These are phyloP conservation scores for Petunia secreta DNA, from an alignment of 257 asterid genomes.

Conservation along the genomic window DNA sequence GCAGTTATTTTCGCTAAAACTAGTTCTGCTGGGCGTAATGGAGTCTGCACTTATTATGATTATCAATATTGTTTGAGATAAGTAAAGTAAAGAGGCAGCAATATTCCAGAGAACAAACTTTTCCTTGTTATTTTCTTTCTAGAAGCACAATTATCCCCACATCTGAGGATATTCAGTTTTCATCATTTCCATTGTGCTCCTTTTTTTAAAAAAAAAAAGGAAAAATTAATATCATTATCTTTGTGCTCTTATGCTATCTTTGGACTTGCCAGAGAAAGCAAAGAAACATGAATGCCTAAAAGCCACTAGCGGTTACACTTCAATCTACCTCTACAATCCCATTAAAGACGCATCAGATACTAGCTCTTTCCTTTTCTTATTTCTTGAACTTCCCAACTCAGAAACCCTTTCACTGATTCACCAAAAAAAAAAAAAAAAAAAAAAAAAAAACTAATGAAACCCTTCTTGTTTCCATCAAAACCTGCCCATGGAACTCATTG, in stretches of 20 bases:
- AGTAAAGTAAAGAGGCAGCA: neutral
- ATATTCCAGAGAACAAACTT: conserved; percentile 17
- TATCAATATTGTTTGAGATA: neutral
- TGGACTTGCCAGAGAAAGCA: conserved; percentile 22
- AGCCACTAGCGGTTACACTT: conserved; percentile 12
- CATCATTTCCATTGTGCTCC: conserved; percentile 15
- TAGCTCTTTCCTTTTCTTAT: neutral
- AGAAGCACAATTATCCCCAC: neutral
- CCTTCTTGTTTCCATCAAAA: conserved; percentile 7
- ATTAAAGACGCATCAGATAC: conserved; percentile 5
- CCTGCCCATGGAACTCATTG: neutral
- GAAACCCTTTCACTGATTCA: neutral
- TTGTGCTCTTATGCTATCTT: neutral
- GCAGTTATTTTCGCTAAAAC: neutral
- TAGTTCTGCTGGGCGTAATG: neutral
- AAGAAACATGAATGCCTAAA: neutral
- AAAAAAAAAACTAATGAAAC: neutral
- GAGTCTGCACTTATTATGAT: neutral
- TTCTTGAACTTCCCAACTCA: neutral
- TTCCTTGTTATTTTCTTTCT: neutral
- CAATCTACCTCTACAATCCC: neutral
- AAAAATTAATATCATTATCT: neutral
- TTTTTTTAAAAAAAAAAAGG: neutral
- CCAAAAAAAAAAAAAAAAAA: neutral
- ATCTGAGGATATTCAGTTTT: neutral